Evolutionary conservation across 371 early-diverging fungal species (phyloP).

Genomic region (Rhizopus microsporus): DNA sequence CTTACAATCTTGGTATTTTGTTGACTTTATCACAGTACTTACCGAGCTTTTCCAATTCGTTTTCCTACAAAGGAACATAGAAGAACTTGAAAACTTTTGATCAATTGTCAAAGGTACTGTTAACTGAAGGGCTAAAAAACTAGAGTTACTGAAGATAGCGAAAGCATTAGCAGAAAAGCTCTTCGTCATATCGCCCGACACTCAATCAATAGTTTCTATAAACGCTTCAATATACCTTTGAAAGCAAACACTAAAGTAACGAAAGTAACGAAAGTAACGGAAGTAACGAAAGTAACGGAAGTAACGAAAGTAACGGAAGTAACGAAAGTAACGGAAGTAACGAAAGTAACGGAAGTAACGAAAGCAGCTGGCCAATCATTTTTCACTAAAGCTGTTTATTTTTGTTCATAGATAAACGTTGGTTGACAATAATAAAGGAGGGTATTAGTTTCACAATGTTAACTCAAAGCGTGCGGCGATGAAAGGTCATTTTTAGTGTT

Average conservation of each 20-base stretch:
- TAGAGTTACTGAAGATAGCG: conserved; percentile 18
- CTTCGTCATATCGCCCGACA: conserved; percentile 12
- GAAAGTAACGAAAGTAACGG: no score
- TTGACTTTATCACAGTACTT: conserved; percentile 17
- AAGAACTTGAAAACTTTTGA: conserved; percentile 16
- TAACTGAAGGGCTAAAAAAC: conserved; percentile 21
- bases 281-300: no score
- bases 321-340: no score
- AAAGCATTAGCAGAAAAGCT: conserved; percentile 13
- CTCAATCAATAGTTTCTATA: conserved; percentile 17
- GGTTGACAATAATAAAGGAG: conserved; percentile 16
- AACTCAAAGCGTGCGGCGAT: conserved; percentile 15
- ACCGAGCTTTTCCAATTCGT: conserved; percentile 15
- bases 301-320: no score
- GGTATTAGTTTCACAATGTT: conserved; percentile 15
- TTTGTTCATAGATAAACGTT: conserved; percentile 15
- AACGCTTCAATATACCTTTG: conserved; percentile 10
- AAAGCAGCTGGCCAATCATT: conserved; percentile 14
- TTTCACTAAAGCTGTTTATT: conserved; percentile 15
- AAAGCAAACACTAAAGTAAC: no score
- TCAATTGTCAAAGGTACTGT: conserved; percentile 20
- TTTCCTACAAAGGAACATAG: conserved; percentile 16
- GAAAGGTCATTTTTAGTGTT: conserved; percentile 16
- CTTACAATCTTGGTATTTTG: conserved; percentile 15
- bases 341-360: no score